Conservation (phyloP, 2,329 filamentous ascomycete genomes). For the Sordariomycetes sp. region DNA sequence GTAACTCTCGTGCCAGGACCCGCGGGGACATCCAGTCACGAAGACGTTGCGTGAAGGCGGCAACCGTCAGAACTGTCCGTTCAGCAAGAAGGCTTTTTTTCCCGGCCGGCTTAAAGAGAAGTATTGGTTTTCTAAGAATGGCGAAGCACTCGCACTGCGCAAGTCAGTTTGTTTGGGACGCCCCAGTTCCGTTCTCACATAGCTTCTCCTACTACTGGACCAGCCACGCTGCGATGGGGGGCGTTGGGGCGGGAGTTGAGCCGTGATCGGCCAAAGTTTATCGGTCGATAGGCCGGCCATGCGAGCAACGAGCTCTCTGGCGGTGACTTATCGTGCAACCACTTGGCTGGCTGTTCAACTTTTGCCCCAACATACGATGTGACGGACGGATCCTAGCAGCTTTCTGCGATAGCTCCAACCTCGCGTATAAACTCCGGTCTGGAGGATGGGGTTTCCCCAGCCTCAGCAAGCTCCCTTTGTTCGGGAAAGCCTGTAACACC, state of each 20-base stretch:
- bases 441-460: neutral
- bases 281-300: neutral
- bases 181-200: too few relatives aligned
- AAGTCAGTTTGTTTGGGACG: too few relatives aligned
- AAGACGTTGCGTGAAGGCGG: too few relatives aligned
- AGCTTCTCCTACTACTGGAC: too few relatives aligned
- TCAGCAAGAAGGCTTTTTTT: too few relatives aligned
- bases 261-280: neutral
- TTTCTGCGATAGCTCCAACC: neutral
- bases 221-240: neutral
- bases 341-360: neutral
- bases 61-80: too few relatives aligned
- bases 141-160: too few relatives aligned
- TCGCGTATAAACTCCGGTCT: neutral
- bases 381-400: neutral
- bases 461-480: neutral
- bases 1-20: neutral
- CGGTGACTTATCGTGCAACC: neutral
- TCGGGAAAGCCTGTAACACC: neutral
- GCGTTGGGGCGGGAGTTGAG: neutral
- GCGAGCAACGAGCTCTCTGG: neutral
- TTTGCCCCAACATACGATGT: neutral
- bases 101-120: too few relatives aligned
- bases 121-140: too few relatives aligned
- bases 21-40: too few relatives aligned